Percentiles rank a stretch among this genome's conserved stretches.
These are phyloP conservation scores for Saccharum officinarum DNA, from an alignment of 176 grass and related monocot genomes.

Conservation along the genomic window DNA sequence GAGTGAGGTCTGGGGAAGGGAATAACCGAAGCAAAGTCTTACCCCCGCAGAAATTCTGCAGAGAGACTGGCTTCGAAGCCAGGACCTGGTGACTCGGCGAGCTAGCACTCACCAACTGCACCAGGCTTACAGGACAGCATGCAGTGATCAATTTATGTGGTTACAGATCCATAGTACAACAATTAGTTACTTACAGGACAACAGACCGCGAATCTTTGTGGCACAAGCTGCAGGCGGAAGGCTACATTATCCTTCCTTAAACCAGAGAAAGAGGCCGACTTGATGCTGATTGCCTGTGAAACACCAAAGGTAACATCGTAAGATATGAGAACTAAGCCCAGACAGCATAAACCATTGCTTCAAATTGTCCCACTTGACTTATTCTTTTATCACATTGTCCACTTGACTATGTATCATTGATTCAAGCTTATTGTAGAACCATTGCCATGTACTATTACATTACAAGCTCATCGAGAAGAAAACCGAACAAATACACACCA, in stretches of 20 bases:
- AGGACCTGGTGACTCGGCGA: no score
- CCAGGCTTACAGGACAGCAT: conserved; percentile 38
- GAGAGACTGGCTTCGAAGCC: no score
- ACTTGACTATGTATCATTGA: not conserved
- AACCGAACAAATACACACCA: not conserved
- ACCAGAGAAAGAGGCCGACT: conserved; percentile 43
- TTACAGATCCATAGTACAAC: not conserved
- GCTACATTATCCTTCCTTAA: conserved; percentile 47
- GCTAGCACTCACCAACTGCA: no score
- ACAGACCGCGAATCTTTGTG: conserved; percentile 37
- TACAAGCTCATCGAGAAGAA: not conserved
- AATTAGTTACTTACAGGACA: conserved; percentile 55
- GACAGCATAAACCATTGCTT: not conserved
- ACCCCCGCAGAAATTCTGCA: no score
- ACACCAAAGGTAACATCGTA: not conserved
- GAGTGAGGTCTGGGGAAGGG: no score
- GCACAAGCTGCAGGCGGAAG: conserved; percentile 35
- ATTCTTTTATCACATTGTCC: not conserved
- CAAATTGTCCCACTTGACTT: not conserved
- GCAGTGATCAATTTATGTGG: no score
- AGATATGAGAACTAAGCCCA: not conserved
- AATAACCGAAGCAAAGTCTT: no score
- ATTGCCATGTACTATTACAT: not conserved
- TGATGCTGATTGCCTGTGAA: conserved; percentile 53
- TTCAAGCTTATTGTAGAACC: not conserved